Evolutionary conservation across 1,284 basidiomycete genomes (phyloP).

Genomic region (Ustilago shanxiensis): DNA sequence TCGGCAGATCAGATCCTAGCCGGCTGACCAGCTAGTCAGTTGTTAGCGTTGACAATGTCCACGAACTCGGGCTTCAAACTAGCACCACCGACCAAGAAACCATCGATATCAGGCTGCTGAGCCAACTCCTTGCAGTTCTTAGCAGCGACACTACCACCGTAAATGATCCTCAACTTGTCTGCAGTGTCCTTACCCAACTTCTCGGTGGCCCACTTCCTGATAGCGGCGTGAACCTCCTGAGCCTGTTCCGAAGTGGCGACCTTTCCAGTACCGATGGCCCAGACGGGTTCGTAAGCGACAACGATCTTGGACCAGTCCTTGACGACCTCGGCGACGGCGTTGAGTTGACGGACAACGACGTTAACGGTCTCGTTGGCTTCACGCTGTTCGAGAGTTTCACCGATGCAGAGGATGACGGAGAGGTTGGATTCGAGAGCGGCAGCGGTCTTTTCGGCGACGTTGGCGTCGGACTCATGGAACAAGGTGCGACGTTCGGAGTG

Average conservation of each 20-base stretch:
- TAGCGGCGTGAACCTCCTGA: conserved; percentile 88
- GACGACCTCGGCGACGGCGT: conserved; percentile 78
- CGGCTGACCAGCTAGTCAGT: conserved; percentile 42
- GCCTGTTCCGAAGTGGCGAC: conserved; percentile 91
- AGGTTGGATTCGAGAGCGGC: conserved; percentile 81
- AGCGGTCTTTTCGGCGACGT: conserved; percentile 86
- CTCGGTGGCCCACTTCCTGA: conserved; percentile 81
- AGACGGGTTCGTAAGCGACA: conserved; percentile 85
- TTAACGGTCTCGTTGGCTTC: conserved; percentile 83
- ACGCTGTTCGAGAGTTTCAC: conserved; percentile 91
- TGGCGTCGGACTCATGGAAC: conserved; percentile 87
- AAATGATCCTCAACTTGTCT: conserved; percentile 87
- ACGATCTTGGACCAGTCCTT: conserved; percentile 91
- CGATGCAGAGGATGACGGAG: conserved; percentile 93
- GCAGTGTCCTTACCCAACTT: conserved; percentile 80
- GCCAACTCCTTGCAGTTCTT: conserved; percentile 82
- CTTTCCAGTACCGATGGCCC: conserved; percentile 98
- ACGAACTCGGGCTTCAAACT: conserved; percentile 90
- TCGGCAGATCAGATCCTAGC: conserved; percentile 30
- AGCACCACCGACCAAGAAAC: conserved; percentile 98
- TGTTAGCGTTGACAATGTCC: conserved; percentile 83
- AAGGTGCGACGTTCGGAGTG: conserved; percentile 96
- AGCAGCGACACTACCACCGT: conserved; percentile 92
- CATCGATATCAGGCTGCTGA: conserved; percentile 86
- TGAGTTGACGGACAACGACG: conserved; percentile 86